Base-by-base conservation (phyloP, 2,329 filamentous ascomycete species). In the Microascus cirrosus region DNA sequence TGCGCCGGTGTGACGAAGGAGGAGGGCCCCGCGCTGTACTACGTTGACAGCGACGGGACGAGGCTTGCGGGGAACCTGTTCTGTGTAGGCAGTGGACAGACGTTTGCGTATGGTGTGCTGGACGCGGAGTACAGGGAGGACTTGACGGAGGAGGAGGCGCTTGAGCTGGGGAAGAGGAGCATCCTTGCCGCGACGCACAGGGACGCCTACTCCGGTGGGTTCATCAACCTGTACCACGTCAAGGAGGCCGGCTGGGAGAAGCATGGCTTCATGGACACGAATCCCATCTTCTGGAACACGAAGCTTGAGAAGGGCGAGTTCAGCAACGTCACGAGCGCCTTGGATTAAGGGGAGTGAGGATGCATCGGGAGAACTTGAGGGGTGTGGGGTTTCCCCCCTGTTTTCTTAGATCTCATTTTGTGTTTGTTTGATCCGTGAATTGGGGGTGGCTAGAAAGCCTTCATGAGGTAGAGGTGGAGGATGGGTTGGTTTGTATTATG, bases 231-330 rank as follows among this genome's bases (percentile, higher is more conserved):
- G 70, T 99, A 99, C 76, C 94, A 99, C 70, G 92, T 99, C 71
- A 96, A 96, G 85, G 93, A 99, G 79, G 87, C 91, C 63, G 94
- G 94, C 66, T 99, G 94, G 94, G 92, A 95, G 68, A 96, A 95
- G 83, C 93, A 97, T 70, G 94, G 94, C 62, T 99, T 99, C 82
- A 91, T 80, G 69, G 94, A 99, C 74, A 97, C 93, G 66, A 96
- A 97, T 79, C 93, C 93, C 52, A 95, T 97, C 70, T 99, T 99
- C 86, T 99, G 94, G 94, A 88, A 95, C 81, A 96, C 92, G 55
- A 99, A 99, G 85, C 76, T 99, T 69, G 88, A 96, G 73, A 95
- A 95, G 84, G 92, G 92, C 73, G 94, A 99, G 79, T 99, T 99
- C 74, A 93, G 87, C 63, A 96, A 96, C 71, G 92, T 96, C 57